A percentile compares a stretch with the other conserved stretches of the same genome.
Evolutionary conservation across 169 alveolate species (phyloP).

Genomic region (Babesia bigemina): DNA sequence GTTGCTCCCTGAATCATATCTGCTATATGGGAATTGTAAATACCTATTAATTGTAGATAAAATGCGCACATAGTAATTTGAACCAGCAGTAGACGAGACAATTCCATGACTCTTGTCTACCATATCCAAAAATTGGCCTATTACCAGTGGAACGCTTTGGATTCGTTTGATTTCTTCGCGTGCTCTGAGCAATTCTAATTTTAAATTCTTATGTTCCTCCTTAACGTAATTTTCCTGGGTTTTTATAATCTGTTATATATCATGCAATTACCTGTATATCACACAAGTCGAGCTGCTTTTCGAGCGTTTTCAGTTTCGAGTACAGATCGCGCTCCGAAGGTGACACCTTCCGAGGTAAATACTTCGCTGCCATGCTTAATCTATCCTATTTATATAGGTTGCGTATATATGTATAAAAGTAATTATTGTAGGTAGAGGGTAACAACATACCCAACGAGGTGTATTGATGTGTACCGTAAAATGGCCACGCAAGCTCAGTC

Average conservation of each 20-base stretch:
- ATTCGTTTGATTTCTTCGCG: conserved; percentile 96
- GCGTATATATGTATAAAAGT: not conserved
- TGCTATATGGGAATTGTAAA: not conserved
- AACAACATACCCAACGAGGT: not conserved
- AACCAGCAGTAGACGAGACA: conserved; percentile 95
- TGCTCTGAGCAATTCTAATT: conserved; percentile 95
- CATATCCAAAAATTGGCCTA: conserved; percentile 98
- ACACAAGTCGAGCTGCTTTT: conserved; percentile 85
- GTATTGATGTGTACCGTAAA: conserved; percentile 6
- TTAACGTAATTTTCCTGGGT: conserved; percentile 93
- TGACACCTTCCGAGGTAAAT: conserved; percentile 11
- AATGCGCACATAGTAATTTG: conserved; percentile 96
- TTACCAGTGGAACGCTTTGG: conserved; percentile 97
- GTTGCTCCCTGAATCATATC: conserved; percentile 86
- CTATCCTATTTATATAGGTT: not conserved
- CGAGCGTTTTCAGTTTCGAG: conserved; percentile 81
- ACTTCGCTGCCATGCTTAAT: conserved; percentile 8
- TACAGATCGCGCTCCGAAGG: conserved; percentile 68
- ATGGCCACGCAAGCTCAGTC: not conserved
- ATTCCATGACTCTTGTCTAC: conserved; percentile 96
- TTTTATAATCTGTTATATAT: not conserved
- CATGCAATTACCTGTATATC: conserved; percentile 68
- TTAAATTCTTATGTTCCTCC: conserved; percentile 96
- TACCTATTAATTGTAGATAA: conserved; percentile 94
- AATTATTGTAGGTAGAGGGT: not conserved